Evolutionary conservation across 768 basidiomycete genomes (phyloP).

Genomic region (Lentinula edodes): DNA sequence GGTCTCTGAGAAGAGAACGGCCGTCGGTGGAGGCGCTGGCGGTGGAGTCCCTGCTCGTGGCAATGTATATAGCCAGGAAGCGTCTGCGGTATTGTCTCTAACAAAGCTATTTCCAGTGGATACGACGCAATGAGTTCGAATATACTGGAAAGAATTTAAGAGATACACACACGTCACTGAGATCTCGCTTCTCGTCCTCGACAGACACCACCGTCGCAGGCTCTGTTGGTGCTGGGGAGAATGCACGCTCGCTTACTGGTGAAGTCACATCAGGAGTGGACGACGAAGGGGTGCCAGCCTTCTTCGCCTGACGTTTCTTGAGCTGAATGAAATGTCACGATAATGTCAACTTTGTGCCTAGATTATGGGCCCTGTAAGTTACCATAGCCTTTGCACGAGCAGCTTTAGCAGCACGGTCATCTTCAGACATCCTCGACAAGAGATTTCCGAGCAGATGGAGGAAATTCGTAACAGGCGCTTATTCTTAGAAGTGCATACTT

Average conservation of each 20-base stretch:
- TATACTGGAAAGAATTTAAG: background rate
- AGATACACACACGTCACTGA: constrained; percentile 62
- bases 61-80: constrained; percentile 58
- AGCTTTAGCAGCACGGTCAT: constrained; percentile 76
- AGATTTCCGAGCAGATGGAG: background rate
- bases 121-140: background rate
- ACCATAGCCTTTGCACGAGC: constrained; percentile 85
- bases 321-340: constrained; percentile 45
- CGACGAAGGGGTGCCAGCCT: constrained; percentile 31
- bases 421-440: constrained; percentile 48
- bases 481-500: background rate
- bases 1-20: constrained; percentile 4
- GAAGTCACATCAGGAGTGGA: constrained; percentile 29
- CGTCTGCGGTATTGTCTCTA: constrained; percentile 38
- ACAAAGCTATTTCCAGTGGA: constrained; percentile 27
- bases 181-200: constrained; percentile 44
- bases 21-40: constrained; percentile 13
- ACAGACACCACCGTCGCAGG: constrained; percentile 17
- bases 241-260: constrained; percentile 42
- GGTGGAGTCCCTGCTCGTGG: constrained; percentile 37
- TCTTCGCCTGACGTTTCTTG: constrained; percentile 78
- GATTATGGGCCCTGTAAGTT: constrained; percentile 16
- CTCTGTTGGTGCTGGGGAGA: constrained; percentile 48
- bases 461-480: background rate
- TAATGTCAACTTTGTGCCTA: background rate